Percentiles rank a stretch among this genome's conserved stretches.
phyloP scores from a whole-genome alignment of 2,329 filamentous ascomycete species.

The Phialocephala sp. region DNA sequence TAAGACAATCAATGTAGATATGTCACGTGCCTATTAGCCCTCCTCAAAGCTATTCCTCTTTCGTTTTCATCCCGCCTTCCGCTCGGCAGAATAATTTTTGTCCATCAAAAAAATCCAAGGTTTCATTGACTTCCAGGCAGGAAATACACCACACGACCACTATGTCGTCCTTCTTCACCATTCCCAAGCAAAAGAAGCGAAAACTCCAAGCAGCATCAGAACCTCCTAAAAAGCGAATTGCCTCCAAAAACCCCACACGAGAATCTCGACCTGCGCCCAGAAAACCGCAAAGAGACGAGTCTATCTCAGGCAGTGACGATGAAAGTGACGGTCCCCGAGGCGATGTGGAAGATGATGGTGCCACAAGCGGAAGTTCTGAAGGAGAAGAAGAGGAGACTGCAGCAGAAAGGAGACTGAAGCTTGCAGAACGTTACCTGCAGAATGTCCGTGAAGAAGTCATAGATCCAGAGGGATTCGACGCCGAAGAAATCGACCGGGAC shows the following conservation, averaged over 20 bases:
- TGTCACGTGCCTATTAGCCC: no score
- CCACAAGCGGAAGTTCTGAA: conserved; percentile 64
- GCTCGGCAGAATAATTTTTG: conserved; percentile 25
- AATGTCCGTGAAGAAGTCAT: conserved; percentile 86
- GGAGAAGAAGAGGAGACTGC: conserved; percentile 80
- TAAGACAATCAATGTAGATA: no score
- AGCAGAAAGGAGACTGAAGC: conserved; percentile 81
- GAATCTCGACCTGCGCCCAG: conserved; percentile 48
- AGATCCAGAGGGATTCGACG: conserved; percentile 88
- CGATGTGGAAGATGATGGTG: conserved; percentile 64
- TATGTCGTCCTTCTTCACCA: conserved; percentile 97
- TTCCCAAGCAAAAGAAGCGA: conserved; percentile 91
- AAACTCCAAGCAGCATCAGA: conserved; percentile 53
- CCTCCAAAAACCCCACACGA: conserved; percentile 39
- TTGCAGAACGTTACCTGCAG: conserved; percentile 92
- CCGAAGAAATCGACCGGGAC: conserved; percentile 90
- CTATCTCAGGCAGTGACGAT: conserved; percentile 84
- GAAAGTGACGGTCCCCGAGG: conserved; percentile 65
- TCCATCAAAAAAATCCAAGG: conserved; percentile 13
- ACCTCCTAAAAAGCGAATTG: conserved; percentile 62
- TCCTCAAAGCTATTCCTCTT: no score
- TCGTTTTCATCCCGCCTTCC: no score
- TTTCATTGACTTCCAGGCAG: not conserved
- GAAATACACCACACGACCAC: conserved; percentile 7
- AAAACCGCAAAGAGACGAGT: conserved; percentile 56